Evolutionary conservation across 305 asterid genomes (phyloP).

Genomic region (Petunia hybrid): DNA sequence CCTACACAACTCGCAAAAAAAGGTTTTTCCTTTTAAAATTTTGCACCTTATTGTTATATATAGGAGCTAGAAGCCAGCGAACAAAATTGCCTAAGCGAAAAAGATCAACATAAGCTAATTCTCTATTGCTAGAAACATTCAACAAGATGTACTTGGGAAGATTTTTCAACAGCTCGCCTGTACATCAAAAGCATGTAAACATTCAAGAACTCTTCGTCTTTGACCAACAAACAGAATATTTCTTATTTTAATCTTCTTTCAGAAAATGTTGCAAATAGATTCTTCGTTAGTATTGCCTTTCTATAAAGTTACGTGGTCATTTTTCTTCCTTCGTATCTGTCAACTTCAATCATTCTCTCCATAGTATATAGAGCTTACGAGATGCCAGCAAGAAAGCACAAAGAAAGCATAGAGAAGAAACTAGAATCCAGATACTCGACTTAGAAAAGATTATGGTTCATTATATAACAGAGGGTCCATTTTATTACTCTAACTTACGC

Average conservation of each 20-base stretch:
- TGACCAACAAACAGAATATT: not conserved
- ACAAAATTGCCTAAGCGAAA: not conserved
- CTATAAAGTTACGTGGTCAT: not conserved
- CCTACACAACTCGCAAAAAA: too few species aligned
- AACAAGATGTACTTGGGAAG: too few species aligned
- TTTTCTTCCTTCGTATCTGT: not conserved
- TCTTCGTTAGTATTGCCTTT: not conserved
- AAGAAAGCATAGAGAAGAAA: not conserved
- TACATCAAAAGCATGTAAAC: not conserved
- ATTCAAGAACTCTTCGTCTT: not conserved
- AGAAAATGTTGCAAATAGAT: not conserved
- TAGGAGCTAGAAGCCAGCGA: too few species aligned
- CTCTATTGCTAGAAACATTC: not conserved
- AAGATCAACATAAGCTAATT: not conserved
- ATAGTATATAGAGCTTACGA: not conserved
- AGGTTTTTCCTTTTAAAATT: too few species aligned
- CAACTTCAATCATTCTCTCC: not conserved
- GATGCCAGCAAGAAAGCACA: not conserved
- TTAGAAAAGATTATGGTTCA: not conserved
- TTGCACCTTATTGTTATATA: not conserved
- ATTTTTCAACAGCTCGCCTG: not conserved
- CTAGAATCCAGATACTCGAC: not conserved
- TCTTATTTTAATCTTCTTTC: not conserved
- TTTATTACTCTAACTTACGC: not conserved
- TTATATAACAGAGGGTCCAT: not conserved